Evolutionary conservation across 371 early-diverging fungal species (phyloP).

Genomic region (Mucor lusitanicus): DNA sequence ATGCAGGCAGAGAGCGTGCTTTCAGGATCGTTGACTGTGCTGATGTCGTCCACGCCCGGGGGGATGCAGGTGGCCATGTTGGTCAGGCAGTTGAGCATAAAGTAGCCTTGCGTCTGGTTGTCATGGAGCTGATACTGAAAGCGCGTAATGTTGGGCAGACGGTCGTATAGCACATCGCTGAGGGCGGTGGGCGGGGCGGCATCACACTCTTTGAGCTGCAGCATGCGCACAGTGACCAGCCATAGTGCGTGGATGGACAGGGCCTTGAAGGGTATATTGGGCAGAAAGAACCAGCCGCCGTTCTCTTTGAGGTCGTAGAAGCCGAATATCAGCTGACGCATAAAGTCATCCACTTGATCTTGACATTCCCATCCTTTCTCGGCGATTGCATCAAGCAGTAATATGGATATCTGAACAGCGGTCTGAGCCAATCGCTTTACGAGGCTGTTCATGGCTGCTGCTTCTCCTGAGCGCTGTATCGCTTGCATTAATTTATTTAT

Average conservation of each 20-base stretch:
- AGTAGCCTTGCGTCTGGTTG: slow-evolving; percentile 36
- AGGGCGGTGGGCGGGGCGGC: background rate
- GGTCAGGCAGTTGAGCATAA: slow-evolving; percentile 36
- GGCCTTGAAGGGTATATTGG: slow-evolving; percentile 51
- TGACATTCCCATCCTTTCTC: slow-evolving; percentile 5
- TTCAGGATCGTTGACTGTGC: background rate
- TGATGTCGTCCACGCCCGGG: slow-evolving; percentile 17
- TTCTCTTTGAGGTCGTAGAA: slow-evolving; percentile 13
- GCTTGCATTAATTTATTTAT: slow-evolving; percentile 30
- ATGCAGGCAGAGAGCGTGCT: slow-evolving; percentile 27
- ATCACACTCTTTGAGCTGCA: slow-evolving; percentile 17
- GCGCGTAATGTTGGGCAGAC: slow-evolving; percentile 23
- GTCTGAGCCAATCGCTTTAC: slow-evolving; percentile 49
- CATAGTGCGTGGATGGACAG: slow-evolving; percentile 44
- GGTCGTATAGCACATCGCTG: slow-evolving; percentile 12
- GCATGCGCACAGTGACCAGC: slow-evolving; percentile 29
- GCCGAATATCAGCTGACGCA: slow-evolving; percentile 8
- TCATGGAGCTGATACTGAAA: slow-evolving; percentile 27
- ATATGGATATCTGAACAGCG: slow-evolving; percentile 40
- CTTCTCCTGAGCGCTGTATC: slow-evolving; percentile 18
- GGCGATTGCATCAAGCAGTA: slow-evolving; percentile 23
- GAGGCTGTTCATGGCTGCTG: slow-evolving; percentile 20
- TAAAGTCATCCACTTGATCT: slow-evolving; percentile 20
- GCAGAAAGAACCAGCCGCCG: slow-evolving; percentile 48
- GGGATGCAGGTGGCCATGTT: slow-evolving; percentile 36